Base-by-base conservation (phyloP, 139 green algal genomes). In the Chlorella sorokiniana region DNA sequence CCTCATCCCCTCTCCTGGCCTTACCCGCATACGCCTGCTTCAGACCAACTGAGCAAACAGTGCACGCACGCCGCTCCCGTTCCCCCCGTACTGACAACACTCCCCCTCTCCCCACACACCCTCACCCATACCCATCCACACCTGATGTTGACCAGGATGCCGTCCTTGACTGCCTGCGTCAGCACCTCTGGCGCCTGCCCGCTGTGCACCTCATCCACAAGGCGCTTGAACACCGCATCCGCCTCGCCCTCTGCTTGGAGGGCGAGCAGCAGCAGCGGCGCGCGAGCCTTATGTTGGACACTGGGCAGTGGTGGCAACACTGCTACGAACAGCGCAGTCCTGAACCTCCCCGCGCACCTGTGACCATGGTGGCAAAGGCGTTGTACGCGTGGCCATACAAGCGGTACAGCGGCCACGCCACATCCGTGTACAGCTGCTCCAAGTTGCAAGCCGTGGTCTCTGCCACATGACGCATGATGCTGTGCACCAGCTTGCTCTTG, bases 401-500 rank as follows among this genome's bases (percentile, higher is more conserved):
- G 74, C 89, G 90, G 85, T 99, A 99, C 69, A 98, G 87, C n/a
- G 97, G 97, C 96, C 96, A 99, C 4, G 83, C 90, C 41, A 99
- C 48, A 5, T 79, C 73, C 42, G 88, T 76, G 87, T 99, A 98
- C 44, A 99, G 88, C 56, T 96, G 86, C 87, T 98, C 90, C 65
- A 92, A 56, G 35, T 83, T 88, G 27, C 81, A 35, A 14, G 87
- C 90, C 14, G 89, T 94, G 10, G 96, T 99, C 87, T 99, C 96
- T 23, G 94, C 94, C 45, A 98, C 94, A 82, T 99, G 97, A 20
- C 96, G 90, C 93, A 99, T 98, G 91, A 99, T 99, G 79, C 90
- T 95, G 90, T 99, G 97, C 76, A 96, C 96, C 91, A 99, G 91
- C 85, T 99, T 99, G 64, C 90, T 96, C 81, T 98, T 98, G 82